These are phyloP conservation scores for Pythium diclinum DNA, from an alignment of 352 stramenopile species.

Conservation along the genomic window DNA sequence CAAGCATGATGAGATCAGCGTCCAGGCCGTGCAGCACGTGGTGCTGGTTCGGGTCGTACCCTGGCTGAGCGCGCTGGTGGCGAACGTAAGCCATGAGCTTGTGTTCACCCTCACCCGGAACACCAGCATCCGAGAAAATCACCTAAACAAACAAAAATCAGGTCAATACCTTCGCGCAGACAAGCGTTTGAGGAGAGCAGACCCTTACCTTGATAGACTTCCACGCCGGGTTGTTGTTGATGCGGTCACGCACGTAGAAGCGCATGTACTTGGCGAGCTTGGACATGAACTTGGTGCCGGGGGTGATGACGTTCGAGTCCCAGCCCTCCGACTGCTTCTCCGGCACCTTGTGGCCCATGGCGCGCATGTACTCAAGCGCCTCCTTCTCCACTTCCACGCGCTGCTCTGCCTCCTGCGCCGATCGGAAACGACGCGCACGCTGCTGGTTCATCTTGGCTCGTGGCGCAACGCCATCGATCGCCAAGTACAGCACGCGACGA, in stretches of 20 bases:
- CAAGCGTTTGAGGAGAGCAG: no score
- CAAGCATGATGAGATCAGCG: slow-evolving; percentile 99
- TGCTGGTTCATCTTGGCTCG: slow-evolving; percentile 99
- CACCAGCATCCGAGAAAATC: slow-evolving; percentile 95
- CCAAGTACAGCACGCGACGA: slow-evolving; percentile 95
- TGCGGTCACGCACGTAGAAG: slow-evolving; percentile 92
- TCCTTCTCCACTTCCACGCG: slow-evolving; percentile 91
- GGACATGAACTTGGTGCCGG: slow-evolving; percentile 98
- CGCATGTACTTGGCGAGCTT: slow-evolving; percentile 89
- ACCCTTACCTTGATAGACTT: slow-evolving; percentile 86
- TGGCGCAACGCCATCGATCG: slow-evolving; percentile 98
- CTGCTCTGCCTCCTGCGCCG: slow-evolving; percentile 95
- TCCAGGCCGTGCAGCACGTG: slow-evolving; percentile 98
- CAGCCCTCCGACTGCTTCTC: slow-evolving; percentile 84
- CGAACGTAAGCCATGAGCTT: slow-evolving; percentile 99
- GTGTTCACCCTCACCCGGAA: slow-evolving; percentile 99
- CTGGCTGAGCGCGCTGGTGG: slow-evolving; percentile 90
- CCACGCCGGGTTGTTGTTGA: slow-evolving; percentile 94
- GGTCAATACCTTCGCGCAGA: no score
- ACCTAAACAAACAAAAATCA: slow-evolving; percentile 43
- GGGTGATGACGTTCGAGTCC: slow-evolving; percentile 99
- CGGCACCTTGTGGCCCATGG: slow-evolving; percentile 82
- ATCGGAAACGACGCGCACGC: slow-evolving; percentile 94
- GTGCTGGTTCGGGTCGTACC: slow-evolving; percentile 96
- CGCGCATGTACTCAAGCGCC: slow-evolving; percentile 90